A percentile compares a stretch with the other conserved stretches of the same genome.
These are phyloP conservation scores for Mrakiaceae sp. DNA, from an alignment of 1,284 basidiomycete species.

Conservation along the genomic window DNA sequence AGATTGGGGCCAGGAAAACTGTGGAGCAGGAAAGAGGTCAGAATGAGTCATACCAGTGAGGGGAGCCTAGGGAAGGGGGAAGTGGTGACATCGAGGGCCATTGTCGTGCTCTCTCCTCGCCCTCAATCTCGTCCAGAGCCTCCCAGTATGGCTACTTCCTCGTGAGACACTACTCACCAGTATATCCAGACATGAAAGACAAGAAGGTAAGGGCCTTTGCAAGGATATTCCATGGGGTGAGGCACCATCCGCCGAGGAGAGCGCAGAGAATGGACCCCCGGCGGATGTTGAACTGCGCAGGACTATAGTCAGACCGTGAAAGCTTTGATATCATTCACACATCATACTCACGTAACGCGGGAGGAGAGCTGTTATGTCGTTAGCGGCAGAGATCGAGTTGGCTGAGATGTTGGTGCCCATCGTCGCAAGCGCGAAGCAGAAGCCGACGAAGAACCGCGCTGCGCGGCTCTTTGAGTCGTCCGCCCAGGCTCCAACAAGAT, in stretches of 20 bases:
- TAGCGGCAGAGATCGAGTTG: conserved; percentile 61
- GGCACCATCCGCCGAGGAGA: conserved; percentile 54
- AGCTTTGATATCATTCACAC: too few relatives aligned
- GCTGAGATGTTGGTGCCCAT: conserved; percentile 41
- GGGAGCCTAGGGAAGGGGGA: too few relatives aligned
- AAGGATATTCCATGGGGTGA: conserved; percentile 22
- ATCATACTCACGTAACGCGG: conserved; percentile 32
- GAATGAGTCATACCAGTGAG: background rate
- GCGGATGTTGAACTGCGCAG: conserved; percentile 49
- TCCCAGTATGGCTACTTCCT: too few relatives aligned
- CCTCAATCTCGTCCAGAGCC: too few relatives aligned
- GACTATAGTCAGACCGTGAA: too few relatives aligned
- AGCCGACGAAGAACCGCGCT: conserved; percentile 62
- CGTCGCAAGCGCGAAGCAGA: conserved; percentile 54
- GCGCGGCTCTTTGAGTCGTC: conserved; percentile 44
- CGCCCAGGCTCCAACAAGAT: conserved; percentile 27
- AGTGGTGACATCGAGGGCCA: too few relatives aligned
- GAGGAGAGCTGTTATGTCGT: conserved; percentile 48
- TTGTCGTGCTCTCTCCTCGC: too few relatives aligned
- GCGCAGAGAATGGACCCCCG: conserved; percentile 63
- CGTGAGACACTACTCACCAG: background rate
- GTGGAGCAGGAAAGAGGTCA: background rate
- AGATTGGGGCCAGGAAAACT: conserved; percentile 29
- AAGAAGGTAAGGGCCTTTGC: conserved; percentile 18
- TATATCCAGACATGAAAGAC: conserved; percentile 31